Conservation (phyloP, 164 flowering plant species). For the Tetrastigma voinierianum region DNA sequence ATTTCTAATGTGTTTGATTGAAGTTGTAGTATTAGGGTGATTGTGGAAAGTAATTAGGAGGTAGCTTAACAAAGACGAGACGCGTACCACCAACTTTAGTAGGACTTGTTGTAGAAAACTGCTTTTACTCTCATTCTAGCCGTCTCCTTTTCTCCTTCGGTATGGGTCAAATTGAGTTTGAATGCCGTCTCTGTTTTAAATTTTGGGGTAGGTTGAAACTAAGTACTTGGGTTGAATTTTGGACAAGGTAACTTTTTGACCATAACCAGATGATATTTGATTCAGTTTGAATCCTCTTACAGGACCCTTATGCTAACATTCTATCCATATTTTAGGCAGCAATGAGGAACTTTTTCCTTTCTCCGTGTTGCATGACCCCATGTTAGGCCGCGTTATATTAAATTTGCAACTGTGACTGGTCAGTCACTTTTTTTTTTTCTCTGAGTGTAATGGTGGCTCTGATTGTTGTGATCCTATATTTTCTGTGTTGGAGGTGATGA, state of each 20-base stretch:
- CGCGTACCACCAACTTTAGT: not conserved
- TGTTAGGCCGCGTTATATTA: too few relatives aligned
- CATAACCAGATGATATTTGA: constrained; percentile 7
- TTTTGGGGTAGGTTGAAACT: not conserved
- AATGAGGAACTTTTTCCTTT: too few relatives aligned
- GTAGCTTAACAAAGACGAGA: constrained; percentile 17
- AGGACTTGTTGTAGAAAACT: constrained; percentile 16
- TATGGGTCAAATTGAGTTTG: not conserved
- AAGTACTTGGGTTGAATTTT: too few relatives aligned
- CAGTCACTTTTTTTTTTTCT: too few relatives aligned
- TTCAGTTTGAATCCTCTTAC: constrained; percentile 1
- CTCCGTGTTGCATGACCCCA: too few relatives aligned
- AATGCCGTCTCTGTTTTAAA: constrained; percentile 1
- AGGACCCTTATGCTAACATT: too few relatives aligned
- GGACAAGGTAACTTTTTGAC: not conserved
- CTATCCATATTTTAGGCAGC: too few relatives aligned
- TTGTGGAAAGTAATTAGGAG: constrained; percentile 46
- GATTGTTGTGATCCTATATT: too few relatives aligned
- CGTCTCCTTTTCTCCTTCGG: not conserved
- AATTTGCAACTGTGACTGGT: too few relatives aligned
- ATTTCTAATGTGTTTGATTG: constrained; percentile 42
- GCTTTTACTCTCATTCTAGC: not conserved
- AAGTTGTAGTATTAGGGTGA: constrained; percentile 52
- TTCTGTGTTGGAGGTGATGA: too few relatives aligned
- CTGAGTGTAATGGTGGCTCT: too few relatives aligned